Conservation (phyloP, 2,329 filamentous ascomycete genomes). For the Ramularia collo-cygni region DNA sequence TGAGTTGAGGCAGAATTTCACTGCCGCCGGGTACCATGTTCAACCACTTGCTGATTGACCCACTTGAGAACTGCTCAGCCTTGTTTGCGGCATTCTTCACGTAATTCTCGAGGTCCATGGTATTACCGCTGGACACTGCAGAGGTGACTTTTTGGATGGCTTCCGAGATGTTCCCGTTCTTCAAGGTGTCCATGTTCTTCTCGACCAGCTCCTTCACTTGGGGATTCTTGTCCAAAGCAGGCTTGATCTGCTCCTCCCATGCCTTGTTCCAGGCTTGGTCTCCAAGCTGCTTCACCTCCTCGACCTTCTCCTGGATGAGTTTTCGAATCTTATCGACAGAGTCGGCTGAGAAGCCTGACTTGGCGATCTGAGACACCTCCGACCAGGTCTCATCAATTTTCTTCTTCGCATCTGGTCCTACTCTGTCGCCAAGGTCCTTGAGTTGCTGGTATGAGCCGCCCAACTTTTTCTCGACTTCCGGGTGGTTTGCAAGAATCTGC, state of each 20-base stretch:
- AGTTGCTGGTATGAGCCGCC: conserved; percentile 62
- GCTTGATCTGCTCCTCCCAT: conserved; percentile 60
- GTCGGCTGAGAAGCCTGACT: conserved; percentile 52
- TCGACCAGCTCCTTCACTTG: conserved; percentile 66
- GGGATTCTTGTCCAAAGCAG: conserved; percentile 69
- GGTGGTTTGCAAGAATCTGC: conserved; percentile 67
- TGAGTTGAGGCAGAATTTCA: conserved; percentile 59
- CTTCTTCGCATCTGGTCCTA: conserved; percentile 71
- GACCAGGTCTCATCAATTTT: conserved; percentile 65
- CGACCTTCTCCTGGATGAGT: conserved; percentile 62
- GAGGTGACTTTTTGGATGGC: conserved; percentile 57
- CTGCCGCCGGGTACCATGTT: conserved; percentile 58
- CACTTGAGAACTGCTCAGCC: conserved; percentile 45
- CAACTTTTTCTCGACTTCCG: conserved; percentile 63
- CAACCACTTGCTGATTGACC: conserved; percentile 52
- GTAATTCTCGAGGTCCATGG: conserved; percentile 54
- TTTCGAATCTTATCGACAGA: conserved; percentile 51
- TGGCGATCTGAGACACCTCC: conserved; percentile 58
- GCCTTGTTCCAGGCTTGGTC: conserved; percentile 67
- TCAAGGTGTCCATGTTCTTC: conserved; percentile 61
- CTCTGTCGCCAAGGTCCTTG: conserved; percentile 61
- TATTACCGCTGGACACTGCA: conserved; percentile 55
- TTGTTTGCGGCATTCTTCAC: conserved; percentile 54
- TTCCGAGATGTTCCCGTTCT: conserved; percentile 58
- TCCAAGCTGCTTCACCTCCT: conserved; percentile 60